Evolutionary conservation across 2,329 filamentous ascomycete genomes (phyloP), one percentile per base, ranked within the genome.

Genomic region (Gliomastix tumulicola): DNA sequence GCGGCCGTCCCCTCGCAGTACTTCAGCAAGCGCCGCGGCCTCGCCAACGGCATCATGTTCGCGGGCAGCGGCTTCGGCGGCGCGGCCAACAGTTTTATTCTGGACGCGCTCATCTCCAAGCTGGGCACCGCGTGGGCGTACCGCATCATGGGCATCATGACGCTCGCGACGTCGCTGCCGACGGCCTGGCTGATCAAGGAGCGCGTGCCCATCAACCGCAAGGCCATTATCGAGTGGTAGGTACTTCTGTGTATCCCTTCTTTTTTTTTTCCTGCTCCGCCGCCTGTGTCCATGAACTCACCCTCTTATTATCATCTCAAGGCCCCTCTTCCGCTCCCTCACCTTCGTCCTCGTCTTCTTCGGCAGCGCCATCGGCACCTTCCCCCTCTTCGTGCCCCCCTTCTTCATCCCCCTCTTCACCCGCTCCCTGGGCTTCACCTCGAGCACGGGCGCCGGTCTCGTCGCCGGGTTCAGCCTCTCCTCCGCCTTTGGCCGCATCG

Each of bases 401-500:
- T 37, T 42, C 38, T 42, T 40, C 35, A 35, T 42, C 18, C 41
- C 37, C 7, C 56, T 79, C 1, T 78, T 76, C 44, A 65, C 64
- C 20, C 55, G 62, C 5, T 72, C 74, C 0, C 59, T 82, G n/a
- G 71, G 72, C 0, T 56, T 81, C 7, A 62, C 66, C 0, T 65
- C 73, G 2, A 59, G 59, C 7, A 65, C 63, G 0, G 77, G 76
- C 0, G 76, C 77, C 1, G 74, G 60, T 10, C 56, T 82, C 1
- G 63, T 82, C 0, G 77, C 77, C 0, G 75, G 66, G 2, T 82
- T 79, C 59, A 79, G 76, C 50, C 68, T 77, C 18, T 66, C 74
- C 0, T 79, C 76, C 0, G 76, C 76, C 0, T 48, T 77, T 5
- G 77, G 78, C 0, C 63, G 78, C 7, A 60, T 82, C 10, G 40